A percentile compares a stretch with the other conserved stretches of the same genome.
These are phyloP conservation scores for Piper longum DNA, from an alignment of 164 flowering plant genomes.

Conservation along the genomic window DNA sequence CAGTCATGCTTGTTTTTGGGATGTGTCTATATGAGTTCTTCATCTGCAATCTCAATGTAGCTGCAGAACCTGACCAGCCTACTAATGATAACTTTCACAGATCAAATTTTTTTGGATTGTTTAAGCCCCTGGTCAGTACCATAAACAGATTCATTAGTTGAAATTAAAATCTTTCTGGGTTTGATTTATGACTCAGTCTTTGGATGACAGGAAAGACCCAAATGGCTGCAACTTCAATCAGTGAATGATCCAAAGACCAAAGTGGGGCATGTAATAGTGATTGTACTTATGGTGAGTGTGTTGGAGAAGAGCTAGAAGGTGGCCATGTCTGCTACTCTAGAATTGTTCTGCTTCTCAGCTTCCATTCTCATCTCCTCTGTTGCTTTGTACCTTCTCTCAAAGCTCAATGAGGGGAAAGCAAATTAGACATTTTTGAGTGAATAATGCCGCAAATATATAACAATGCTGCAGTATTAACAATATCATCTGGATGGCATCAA, in stretches of 20 bases:
- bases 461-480: no score
- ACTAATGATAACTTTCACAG: slow-evolving; percentile 14
- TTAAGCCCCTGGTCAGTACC: slow-evolving; percentile 42
- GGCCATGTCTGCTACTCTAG: slow-evolving; percentile 36
- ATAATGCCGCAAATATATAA: no score
- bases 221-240: slow-evolving; percentile 62
- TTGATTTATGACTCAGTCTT: background rate
- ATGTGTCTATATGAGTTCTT: slow-evolving; percentile 91
- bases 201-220: slow-evolving; percentile 55
- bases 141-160: background rate
- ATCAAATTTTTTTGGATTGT: slow-evolving; percentile 69
- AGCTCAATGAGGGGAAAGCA: slow-evolving; percentile 28
- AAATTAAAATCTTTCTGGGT: background rate
- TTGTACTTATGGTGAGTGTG: slow-evolving; percentile 68
- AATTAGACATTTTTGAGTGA: no score
- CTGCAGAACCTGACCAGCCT: slow-evolving; percentile 9
- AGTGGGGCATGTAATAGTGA: slow-evolving; percentile 87
- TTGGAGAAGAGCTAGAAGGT: slow-evolving; percentile 75
- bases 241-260: slow-evolving; percentile 76
- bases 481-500: no score
- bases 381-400: slow-evolving; percentile 54
- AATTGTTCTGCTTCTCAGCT: slow-evolving; percentile 74
- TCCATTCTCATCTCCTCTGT: slow-evolving; percentile 60
- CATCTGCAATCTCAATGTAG: slow-evolving; percentile 53
- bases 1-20: slow-evolving; percentile 85